phyloP scores from a whole-genome alignment of 352 stramenopile species.

The Phytophthora sansomeana region DNA sequence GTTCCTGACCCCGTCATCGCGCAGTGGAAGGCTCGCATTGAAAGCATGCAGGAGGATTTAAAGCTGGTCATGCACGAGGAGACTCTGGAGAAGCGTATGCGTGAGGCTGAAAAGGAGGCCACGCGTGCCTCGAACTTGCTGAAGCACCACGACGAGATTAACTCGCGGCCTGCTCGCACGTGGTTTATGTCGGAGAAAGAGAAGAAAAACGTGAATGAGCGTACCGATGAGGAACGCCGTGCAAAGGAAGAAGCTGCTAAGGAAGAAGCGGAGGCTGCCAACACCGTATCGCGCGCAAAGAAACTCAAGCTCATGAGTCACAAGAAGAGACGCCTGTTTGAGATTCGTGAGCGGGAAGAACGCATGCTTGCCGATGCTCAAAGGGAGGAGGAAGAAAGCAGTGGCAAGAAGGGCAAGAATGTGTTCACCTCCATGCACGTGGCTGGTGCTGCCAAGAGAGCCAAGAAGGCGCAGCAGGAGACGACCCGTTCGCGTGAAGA shows the following conservation, averaged over 20 bases:
- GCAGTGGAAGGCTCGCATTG: constrained; percentile 88
- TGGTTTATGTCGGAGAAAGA: constrained; percentile 94
- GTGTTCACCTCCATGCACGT: constrained; percentile 87
- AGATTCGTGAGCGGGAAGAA: constrained; percentile 87
- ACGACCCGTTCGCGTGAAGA: constrained; percentile 66
- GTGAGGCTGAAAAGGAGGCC: constrained; percentile 90
- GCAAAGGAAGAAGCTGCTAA: constrained; percentile 50
- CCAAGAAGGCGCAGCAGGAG: constrained; percentile 78
- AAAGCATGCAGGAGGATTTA: constrained; percentile 83
- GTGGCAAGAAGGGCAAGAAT: constrained; percentile 53
- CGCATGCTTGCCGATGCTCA: constrained; percentile 74
- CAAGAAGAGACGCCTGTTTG: constrained; percentile 86
- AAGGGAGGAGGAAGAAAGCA: constrained; percentile 46
- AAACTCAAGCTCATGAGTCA: constrained; percentile 90
- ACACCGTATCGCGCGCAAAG: constrained; percentile 64
- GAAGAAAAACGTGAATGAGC: constrained; percentile 85
- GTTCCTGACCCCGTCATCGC: constrained; percentile 89
- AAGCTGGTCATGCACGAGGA: constrained; percentile 89
- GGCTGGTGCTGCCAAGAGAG: constrained; percentile 77
- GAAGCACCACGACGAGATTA: constrained; percentile 92
- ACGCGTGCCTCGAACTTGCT: constrained; percentile 92
- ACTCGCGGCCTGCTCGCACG: constrained; percentile 82
- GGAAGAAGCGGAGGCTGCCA: constrained; percentile 37
- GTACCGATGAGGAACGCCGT: constrained; percentile 72
- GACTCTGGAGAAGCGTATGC: constrained; percentile 91